Percentiles rank a stretch among this genome's conserved stretches.
phyloP scores from a whole-genome alignment of 768 basidiomycete genomes.

The Macrolepiota dolichaula region DNA sequence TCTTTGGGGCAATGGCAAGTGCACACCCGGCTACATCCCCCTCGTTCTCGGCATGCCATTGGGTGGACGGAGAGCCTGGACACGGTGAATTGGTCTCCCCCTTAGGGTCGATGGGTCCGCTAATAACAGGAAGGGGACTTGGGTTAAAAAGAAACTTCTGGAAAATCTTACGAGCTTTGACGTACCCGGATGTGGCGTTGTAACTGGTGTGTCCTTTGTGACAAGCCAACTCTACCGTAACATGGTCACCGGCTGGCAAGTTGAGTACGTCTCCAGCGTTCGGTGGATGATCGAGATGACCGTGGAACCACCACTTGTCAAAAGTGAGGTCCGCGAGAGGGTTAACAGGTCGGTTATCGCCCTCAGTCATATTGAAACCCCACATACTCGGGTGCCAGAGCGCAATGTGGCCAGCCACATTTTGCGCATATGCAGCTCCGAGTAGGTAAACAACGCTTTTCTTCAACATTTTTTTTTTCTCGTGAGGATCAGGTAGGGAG shows the following conservation, averaged over 20 bases:
- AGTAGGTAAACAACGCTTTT: no score
- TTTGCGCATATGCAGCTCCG: no score
- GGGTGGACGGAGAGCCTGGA: slow-evolving; percentile 35
- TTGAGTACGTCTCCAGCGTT: slow-evolving; percentile 51
- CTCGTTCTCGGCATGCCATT: slow-evolving; percentile 55
- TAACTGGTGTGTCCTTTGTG: slow-evolving; percentile 59
- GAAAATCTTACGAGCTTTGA: slow-evolving; percentile 32
- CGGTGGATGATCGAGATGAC: slow-evolving; percentile 55
- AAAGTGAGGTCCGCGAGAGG: slow-evolving; percentile 46
- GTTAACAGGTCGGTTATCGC: slow-evolving; percentile 50
- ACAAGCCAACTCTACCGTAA: slow-evolving; percentile 52
- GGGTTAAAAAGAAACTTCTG: background rate
- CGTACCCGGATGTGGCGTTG: slow-evolving; percentile 47
- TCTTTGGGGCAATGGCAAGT: slow-evolving; percentile 74
- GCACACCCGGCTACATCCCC: slow-evolving; percentile 59
- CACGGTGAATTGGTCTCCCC: slow-evolving; percentile 47
- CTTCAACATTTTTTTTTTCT: background rate
- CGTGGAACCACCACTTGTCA: slow-evolving; percentile 60
- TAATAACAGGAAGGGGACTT: background rate
- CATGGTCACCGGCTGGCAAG: slow-evolving; percentile 53
- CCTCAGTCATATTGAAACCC: no score
- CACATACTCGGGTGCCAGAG: no score
- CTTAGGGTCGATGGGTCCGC: slow-evolving; percentile 30
- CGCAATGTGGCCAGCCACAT: no score
- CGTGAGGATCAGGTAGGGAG: background rate